These are phyloP conservation scores for Tylopilus sp. DNA, from an alignment of 1,284 basidiomycete genomes.

Conservation along the genomic window DNA sequence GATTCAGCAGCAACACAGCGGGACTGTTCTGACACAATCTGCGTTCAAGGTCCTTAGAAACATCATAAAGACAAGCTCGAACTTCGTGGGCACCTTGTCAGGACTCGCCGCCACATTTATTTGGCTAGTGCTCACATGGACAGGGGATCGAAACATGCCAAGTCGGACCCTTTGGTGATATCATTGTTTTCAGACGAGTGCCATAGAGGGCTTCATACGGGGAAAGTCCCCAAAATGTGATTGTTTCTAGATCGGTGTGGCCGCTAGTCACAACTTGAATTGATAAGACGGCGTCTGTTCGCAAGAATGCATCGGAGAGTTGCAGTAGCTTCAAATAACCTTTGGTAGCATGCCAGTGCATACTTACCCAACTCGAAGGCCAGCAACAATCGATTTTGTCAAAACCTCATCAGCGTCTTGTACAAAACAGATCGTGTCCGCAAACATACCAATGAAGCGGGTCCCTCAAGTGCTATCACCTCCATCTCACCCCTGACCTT, in stretches of 20 bases:
- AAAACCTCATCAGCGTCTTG: constrained; percentile 1
- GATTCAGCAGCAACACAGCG: constrained; percentile 78
- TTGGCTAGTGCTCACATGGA: constrained; percentile 84
- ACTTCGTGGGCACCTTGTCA: constrained; percentile 69
- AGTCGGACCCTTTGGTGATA: constrained; percentile 91
- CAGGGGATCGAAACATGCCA: constrained; percentile 93
- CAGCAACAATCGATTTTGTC: constrained; percentile 88
- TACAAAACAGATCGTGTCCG: constrained; percentile 2
- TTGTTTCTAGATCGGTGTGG: constrained; percentile 92
- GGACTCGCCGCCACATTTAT: constrained; percentile 74
- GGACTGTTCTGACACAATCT: constrained; percentile 84
- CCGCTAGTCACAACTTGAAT: constrained; percentile 62
- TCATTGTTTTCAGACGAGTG: constrained; percentile 84
- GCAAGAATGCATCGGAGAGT: constrained; percentile 97
- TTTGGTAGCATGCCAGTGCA: constrained; percentile 79
- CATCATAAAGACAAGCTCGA: constrained; percentile 53
- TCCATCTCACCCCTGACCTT: constrained; percentile 88
- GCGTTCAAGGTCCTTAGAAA: constrained; percentile 2
- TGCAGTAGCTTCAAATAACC: constrained; percentile 85
- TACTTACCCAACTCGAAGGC: constrained; percentile 91
- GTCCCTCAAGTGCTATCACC: constrained; percentile 83
- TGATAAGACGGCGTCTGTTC: constrained; percentile 88
- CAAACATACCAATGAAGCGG: constrained; percentile 74
- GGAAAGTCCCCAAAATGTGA: constrained; percentile 85
- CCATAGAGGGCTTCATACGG: constrained; percentile 89